Evolutionary conservation across 2,329 filamentous ascomycete species (phyloP), one percentile per base, ranked within the genome.

Genomic region (Fusarium mundagurra): DNA sequence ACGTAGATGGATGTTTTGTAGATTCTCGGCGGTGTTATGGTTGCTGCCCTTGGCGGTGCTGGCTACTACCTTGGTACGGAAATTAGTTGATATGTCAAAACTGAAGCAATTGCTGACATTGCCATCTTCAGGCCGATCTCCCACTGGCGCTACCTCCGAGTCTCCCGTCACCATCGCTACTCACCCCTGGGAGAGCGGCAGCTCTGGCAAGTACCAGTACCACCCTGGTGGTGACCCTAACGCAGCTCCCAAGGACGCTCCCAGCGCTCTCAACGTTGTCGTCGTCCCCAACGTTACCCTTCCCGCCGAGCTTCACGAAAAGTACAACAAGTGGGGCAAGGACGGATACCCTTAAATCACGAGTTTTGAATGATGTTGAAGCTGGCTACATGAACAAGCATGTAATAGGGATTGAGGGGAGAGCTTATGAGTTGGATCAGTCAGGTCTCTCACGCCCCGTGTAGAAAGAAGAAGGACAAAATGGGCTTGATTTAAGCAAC

Each of bases 281-380:
- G 92, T 99, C 82, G 89, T 99, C 63, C 96, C 96, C 80, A 93
- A 97, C 82, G 95, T 99, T 82, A 96, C 92, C 81, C 88, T 98
- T 78, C 95, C 96, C 82, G 95, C 93, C 94, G 89, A 92, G 80
- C 91, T 98, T 75, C 96, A 99, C 87, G 96, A 99, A 79, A 93
- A 93, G 87, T 98, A 93, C 91, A 99, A 99, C 93, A 99, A 99
- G 90, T 98, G 94, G 91, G 96, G 96, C 85, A 98, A 98, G 91
- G 96, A 98, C 78, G 95, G 94, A 78, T 98, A 93, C 86, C 84
- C 84, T 77, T 94, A 87, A 82, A 68, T 36, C 57, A 53, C 65
- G 45, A 69, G 33, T 43, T 31, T 41, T 36, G 65, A 34, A 61
- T 44, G 41, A 38, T 61, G 39, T 60, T 61, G 61, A 57, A 67